Evolutionary conservation across 2,329 filamentous ascomycete genomes (phyloP).

Genomic region (Xylariaceae sp.): DNA sequence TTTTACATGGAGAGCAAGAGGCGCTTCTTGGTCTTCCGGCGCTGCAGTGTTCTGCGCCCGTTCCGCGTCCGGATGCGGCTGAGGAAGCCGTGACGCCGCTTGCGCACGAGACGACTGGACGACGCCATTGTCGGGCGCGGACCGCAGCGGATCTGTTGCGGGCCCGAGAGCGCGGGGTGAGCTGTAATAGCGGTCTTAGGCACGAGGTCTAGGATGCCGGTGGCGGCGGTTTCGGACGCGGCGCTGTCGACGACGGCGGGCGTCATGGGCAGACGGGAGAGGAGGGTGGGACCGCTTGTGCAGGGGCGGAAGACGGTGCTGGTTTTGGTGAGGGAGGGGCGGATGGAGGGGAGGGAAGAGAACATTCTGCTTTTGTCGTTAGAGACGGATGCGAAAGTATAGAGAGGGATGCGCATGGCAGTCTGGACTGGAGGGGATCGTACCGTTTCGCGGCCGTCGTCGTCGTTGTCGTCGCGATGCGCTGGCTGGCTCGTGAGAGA

Average conservation of each 20-base stretch:
- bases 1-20: conserved; percentile 36
- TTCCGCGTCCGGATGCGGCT: conserved; percentile 45
- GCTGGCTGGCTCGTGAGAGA: conserved; percentile 13
- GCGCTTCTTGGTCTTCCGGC: conserved; percentile 50
- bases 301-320: conserved; percentile 28
- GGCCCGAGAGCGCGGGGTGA: conserved; percentile 46
- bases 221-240: background rate
- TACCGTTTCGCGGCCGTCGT: conserved; percentile 15
- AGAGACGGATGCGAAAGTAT: background rate
- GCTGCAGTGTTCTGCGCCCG: conserved; percentile 48
- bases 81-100: conserved; percentile 55
- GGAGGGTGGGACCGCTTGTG: conserved; percentile 27
- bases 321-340: conserved; percentile 40
- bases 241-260: conserved; percentile 5
- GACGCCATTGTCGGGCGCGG: conserved; percentile 54
- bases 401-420: background rate
- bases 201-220: conserved; percentile 40
- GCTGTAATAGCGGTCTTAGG: conserved; percentile 43
- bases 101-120: conserved; percentile 51
- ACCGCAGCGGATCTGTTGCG: conserved; percentile 51
- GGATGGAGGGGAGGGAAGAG: conserved; percentile 46
- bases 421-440: background rate
- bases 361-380: conserved; percentile 36
- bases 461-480: conserved; percentile 7
- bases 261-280: conserved; percentile 22